Evolutionary conservation across 2,329 filamentous ascomycete species (phyloP).

Genomic region (Colletotrichum sp.): DNA sequence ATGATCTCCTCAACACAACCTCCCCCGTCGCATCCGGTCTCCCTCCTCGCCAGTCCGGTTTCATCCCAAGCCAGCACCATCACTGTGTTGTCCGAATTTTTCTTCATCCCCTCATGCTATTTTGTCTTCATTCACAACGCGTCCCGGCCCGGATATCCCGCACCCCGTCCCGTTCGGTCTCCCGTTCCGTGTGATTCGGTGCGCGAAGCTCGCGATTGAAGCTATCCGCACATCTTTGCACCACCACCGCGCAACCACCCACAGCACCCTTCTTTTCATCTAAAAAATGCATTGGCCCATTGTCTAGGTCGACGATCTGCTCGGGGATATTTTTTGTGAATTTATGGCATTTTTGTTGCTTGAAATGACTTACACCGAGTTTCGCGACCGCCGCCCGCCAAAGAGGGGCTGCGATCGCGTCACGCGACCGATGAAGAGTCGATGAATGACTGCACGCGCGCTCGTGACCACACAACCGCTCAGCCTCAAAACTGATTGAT

Average conservation of each 20-base stretch:
- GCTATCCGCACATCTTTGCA: constrained; percentile 23
- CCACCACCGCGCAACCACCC: constrained; percentile 7
- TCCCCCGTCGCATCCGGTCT: constrained; percentile 14
- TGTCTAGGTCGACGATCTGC: constrained; percentile 5
- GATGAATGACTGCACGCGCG: background rate
- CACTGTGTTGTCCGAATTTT: background rate
- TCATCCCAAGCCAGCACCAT: background rate
- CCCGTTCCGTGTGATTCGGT: background rate
- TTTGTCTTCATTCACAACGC: background rate
- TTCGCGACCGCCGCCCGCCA: constrained; percentile 3
- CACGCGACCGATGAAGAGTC: constrained; percentile 7
- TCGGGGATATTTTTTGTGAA: constrained; percentile 6
- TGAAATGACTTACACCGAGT: constrained; percentile 22
- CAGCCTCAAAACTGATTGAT: background rate
- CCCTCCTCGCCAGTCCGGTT: background rate
- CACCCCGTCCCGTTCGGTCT: background rate
- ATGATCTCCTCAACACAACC: constrained; percentile 1
- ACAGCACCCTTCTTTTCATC: background rate
- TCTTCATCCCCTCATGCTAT: background rate
- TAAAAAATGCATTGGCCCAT: background rate
- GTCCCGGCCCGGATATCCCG: background rate
- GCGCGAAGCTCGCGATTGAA: constrained; percentile 12
- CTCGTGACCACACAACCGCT: background rate
- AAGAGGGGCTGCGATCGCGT: background rate
- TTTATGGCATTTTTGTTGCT: constrained; percentile 8